These are phyloP conservation scores for Mycena vitilis DNA, from an alignment of 768 basidiomycete species.

Conservation along the genomic window DNA sequence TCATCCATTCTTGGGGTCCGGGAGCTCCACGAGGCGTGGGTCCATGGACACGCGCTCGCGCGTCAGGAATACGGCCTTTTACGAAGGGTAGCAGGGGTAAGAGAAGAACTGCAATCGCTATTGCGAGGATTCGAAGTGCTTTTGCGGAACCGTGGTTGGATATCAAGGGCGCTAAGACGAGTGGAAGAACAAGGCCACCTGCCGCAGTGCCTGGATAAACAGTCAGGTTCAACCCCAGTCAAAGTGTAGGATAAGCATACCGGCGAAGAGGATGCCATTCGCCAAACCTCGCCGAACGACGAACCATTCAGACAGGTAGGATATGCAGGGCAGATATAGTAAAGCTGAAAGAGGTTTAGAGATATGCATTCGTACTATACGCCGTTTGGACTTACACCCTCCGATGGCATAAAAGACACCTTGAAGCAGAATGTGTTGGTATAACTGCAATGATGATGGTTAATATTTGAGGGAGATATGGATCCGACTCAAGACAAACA, in stretches of 20 bases:
- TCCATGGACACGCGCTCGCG: slow-evolving; percentile 25
- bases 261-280: slow-evolving; percentile 48
- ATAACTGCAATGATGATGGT: slow-evolving; percentile 18
- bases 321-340: slow-evolving; percentile 42
- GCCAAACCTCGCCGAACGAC: slow-evolving; percentile 43
- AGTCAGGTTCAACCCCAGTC: background rate
- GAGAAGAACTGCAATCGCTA: slow-evolving; percentile 33
- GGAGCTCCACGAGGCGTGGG: slow-evolving; percentile 18
- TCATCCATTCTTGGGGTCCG: slow-evolving; percentile 32
- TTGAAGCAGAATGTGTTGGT: slow-evolving; percentile 38
- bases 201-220: slow-evolving; percentile 35
- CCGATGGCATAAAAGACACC: slow-evolving; percentile 44
- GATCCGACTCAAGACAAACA: slow-evolving; percentile 8
- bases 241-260: slow-evolving; percentile 17
- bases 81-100: slow-evolving; percentile 41
- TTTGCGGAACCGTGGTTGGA: slow-evolving; percentile 34
- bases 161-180: slow-evolving; percentile 42
- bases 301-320: slow-evolving; percentile 49
- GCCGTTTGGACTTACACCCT: slow-evolving; percentile 32
- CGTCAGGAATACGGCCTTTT: slow-evolving; percentile 40
- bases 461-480: too few species aligned
- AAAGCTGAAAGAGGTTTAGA: slow-evolving; percentile 30
- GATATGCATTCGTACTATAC: background rate
- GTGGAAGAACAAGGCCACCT: slow-evolving; percentile 44
- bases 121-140: slow-evolving; percentile 42